These are phyloP conservation scores for Phytophthora sansomeana DNA, from an alignment of 352 stramenopile genomes.

Conservation along the genomic window DNA sequence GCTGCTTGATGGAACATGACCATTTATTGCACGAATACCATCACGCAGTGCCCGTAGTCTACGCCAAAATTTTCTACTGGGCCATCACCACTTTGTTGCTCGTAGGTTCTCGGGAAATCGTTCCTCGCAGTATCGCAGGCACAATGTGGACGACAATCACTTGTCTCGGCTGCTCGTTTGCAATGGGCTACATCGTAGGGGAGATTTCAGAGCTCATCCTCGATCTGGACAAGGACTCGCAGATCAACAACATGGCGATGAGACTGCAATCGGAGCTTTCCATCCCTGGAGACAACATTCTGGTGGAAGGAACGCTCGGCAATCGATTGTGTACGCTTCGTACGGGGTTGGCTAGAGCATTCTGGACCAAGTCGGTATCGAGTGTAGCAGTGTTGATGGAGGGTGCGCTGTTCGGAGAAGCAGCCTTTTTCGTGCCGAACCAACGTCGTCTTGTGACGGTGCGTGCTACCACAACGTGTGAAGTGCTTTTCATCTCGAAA, in stretches of 20 bases:
- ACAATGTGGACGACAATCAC: constrained; percentile 68
- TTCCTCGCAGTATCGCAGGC: constrained; percentile 46
- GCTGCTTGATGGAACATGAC: constrained; percentile 72
- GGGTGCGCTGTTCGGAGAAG: constrained; percentile 72
- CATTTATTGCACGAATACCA: constrained; percentile 71
- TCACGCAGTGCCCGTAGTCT: constrained; percentile 52
- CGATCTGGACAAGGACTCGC: constrained; percentile 74
- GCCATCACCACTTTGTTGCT: constrained; percentile 70
- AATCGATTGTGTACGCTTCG: constrained; percentile 66
- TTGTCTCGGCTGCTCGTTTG: constrained; percentile 72
- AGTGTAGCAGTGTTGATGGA: constrained; percentile 66
- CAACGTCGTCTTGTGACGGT: constrained; percentile 71
- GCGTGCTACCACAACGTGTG: constrained; percentile 64
- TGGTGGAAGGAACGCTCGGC: constrained; percentile 65
- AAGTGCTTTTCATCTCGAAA: constrained; percentile 73
- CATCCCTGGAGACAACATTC: constrained; percentile 71
- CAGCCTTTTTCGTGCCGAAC: constrained; percentile 67
- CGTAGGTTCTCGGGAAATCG: constrained; percentile 64
- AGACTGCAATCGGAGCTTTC: constrained; percentile 71
- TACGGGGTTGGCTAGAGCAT: constrained; percentile 62
- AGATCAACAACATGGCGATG: constrained; percentile 75
- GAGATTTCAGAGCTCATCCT: constrained; percentile 81
- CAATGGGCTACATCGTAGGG: constrained; percentile 78
- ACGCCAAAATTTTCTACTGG: constrained; percentile 80
- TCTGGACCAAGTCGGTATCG: constrained; percentile 60